phyloP scores from a whole-genome alignment of 129 eudicot genomes.

The Helianthus tuberosus region DNA sequence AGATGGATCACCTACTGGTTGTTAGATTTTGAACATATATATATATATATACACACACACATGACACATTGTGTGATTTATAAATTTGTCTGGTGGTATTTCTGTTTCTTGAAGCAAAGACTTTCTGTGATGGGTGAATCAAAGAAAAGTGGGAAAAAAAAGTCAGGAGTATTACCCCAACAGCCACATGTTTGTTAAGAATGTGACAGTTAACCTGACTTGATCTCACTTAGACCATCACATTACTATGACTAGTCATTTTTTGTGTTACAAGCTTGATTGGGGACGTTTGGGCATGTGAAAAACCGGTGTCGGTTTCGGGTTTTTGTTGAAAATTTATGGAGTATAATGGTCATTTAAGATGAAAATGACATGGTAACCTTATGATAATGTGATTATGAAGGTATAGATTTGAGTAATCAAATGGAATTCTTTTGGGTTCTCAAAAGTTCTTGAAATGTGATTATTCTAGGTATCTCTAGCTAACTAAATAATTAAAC shows the following conservation, averaged over 20 bases:
- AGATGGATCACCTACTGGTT: constrained; percentile 62
- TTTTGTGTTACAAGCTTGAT: constrained; percentile 13
- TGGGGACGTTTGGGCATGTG: not conserved
- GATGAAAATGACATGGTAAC: constrained; percentile 12
- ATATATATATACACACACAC: not conserved
- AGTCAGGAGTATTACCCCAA: constrained; percentile 16
- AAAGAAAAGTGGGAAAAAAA: constrained; percentile 8
- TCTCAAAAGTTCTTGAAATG: not conserved
- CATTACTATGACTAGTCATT: constrained; percentile 3
- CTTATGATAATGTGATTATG: constrained; percentile 15
- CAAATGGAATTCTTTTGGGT: constrained; percentile 1
- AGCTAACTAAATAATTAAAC: not conserved
- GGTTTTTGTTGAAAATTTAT: not conserved
- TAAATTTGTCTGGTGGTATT: constrained; percentile 37
- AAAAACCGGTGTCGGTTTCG: not conserved
- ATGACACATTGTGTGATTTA: constrained; percentile 12
- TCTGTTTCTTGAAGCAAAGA: constrained; percentile 77
- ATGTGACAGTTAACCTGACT: constrained; percentile 39
- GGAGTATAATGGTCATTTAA: constrained; percentile 19
- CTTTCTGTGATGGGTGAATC: constrained; percentile 35
- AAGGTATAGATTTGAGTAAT: constrained; percentile 18
- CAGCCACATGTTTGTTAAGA: constrained; percentile 36
- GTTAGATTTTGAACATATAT: constrained; percentile 39
- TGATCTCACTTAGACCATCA: constrained; percentile 18
- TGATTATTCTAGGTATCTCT: not conserved